A percentile compares a stretch with the other conserved stretches of the same genome.
These are phyloP conservation scores for Colletotrichum caudatum DNA, from an alignment of 2,329 filamentous ascomycete genomes.

Conservation along the genomic window DNA sequence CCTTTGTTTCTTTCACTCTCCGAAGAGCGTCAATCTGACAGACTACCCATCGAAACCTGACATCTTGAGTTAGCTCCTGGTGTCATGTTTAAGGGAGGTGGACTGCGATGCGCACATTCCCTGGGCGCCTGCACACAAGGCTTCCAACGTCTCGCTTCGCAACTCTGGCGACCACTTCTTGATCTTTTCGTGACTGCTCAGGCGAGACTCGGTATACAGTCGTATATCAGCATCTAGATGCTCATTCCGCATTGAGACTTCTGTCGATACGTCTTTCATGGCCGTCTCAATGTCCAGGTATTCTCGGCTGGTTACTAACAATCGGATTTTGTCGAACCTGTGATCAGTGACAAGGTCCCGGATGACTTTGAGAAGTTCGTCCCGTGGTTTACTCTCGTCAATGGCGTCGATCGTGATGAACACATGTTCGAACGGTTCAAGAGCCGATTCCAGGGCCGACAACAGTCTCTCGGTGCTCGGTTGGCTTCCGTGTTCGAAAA, in stretches of 20 bases:
- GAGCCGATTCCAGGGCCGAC: rapidly evolving
- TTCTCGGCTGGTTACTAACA: background rate
- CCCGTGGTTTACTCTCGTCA: background rate
- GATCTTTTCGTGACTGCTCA: rapidly evolving
- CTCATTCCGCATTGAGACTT: background rate
- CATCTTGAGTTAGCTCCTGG: background rate
- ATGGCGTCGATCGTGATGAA: background rate
- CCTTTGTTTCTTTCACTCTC: background rate
- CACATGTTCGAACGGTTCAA: rapidly evolving
- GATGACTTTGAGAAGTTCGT: background rate
- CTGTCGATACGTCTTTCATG: background rate
- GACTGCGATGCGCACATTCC: constrained; percentile 4
- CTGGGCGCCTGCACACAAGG: background rate
- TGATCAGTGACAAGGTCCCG: background rate
- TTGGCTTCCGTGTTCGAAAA: background rate
- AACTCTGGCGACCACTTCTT: background rate
- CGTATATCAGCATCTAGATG: background rate
- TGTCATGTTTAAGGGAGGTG: rapidly evolving
- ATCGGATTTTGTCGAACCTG: background rate
- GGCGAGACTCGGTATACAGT: rapidly evolving
- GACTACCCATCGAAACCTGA: constrained; percentile 13
- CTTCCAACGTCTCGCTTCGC: background rate
- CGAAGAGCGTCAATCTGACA: constrained; percentile 9
- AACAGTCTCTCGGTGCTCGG: background rate
- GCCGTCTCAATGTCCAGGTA: background rate